phyloP scores from a whole-genome alignment of 257 asterid species.

The Agastache rugosa region DNA sequence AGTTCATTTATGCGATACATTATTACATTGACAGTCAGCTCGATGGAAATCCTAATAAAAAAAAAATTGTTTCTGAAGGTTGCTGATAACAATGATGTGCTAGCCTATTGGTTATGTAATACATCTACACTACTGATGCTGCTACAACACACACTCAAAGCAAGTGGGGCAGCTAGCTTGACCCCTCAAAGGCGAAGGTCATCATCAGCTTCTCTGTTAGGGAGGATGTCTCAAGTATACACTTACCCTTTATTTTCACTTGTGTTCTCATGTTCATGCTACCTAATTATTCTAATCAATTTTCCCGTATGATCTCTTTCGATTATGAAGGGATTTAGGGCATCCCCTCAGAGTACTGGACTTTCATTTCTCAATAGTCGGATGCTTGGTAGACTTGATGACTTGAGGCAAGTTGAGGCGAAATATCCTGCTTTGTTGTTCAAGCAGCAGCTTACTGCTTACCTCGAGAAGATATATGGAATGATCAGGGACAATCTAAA shows the following conservation, averaged over 20 bases:
- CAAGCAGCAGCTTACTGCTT: conserved; percentile 99
- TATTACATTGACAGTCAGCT: conserved; percentile 11
- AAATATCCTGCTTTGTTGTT: conserved; percentile 97
- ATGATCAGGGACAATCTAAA: conserved; percentile 93
- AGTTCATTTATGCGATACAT: neutral
- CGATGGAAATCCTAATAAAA: conserved; percentile 34
- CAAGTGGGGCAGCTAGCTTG: conserved; percentile 96
- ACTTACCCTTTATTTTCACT: conserved; percentile 31
- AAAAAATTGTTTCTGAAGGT: conserved; percentile 51
- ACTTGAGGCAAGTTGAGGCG: conserved; percentile 97
- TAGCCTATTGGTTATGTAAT: conserved; percentile 96
- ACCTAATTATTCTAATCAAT: conserved; percentile 12
- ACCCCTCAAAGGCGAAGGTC: conserved; percentile 97
- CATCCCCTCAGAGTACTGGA: conserved; percentile 96
- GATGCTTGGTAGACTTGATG: conserved; percentile 91
- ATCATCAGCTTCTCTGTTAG: conserved; percentile 95
- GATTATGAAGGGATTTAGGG: conserved; percentile 75
- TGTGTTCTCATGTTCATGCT: conserved; percentile 24
- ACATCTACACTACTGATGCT: conserved; percentile 91
- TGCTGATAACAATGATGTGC: conserved; percentile 80
- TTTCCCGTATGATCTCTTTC: conserved; percentile 32
- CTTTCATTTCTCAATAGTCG: conserved; percentile 85
- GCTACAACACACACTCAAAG: conserved; percentile 98
- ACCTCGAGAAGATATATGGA: conserved; percentile 98
- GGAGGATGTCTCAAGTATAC: conserved; percentile 98